These are phyloP conservation scores for Phytophthora vignae DNA, from an alignment of 352 stramenopile genomes.

Conservation along the genomic window DNA sequence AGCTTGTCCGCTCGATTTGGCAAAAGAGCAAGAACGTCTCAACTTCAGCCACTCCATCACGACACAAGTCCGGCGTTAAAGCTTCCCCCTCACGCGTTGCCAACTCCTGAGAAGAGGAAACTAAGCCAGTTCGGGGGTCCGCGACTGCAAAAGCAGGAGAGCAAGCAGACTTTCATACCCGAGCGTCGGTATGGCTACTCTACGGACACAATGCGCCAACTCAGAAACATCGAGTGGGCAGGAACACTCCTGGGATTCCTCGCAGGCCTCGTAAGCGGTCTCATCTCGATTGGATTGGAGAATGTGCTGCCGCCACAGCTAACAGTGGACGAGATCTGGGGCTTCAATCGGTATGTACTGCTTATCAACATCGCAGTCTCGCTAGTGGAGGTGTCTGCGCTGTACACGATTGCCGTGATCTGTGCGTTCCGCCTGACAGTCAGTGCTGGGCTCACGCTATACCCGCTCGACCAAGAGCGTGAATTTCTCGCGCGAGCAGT, in stretches of 20 bases:
- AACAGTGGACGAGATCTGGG: slow-evolving; percentile 17
- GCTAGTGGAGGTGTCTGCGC: slow-evolving; percentile 49
- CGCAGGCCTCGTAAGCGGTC: slow-evolving; percentile 41
- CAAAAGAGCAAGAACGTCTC: slow-evolving; percentile 6
- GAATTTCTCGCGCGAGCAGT: slow-evolving; percentile 60
- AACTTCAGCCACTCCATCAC: slow-evolving; percentile 9
- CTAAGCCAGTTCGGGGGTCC: neutral
- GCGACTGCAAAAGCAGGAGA: slow-evolving; percentile 2
- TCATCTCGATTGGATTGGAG: slow-evolving; percentile 54
- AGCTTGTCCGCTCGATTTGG: slow-evolving; percentile 18
- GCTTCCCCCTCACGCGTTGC: neutral
- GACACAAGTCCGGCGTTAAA: neutral
- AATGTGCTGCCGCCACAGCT: slow-evolving; percentile 17
- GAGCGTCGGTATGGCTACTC: slow-evolving; percentile 39
- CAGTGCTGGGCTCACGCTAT: slow-evolving; percentile 49
- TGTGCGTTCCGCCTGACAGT: slow-evolving; percentile 57
- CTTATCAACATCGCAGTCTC: slow-evolving; percentile 62
- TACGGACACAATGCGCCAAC: slow-evolving; percentile 26
- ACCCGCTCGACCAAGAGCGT: slow-evolving; percentile 56
- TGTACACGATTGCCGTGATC: slow-evolving; percentile 51
- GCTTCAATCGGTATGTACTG: slow-evolving; percentile 43
- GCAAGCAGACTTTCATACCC: neutral
- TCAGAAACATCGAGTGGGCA: slow-evolving; percentile 42
- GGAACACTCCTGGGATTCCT: slow-evolving; percentile 36
- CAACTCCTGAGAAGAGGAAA: neutral